A percentile compares a stretch with the other conserved stretches of the same genome.
Conservation (phyloP, 306 rosid genomes). For the Vigna radiata region DNA sequence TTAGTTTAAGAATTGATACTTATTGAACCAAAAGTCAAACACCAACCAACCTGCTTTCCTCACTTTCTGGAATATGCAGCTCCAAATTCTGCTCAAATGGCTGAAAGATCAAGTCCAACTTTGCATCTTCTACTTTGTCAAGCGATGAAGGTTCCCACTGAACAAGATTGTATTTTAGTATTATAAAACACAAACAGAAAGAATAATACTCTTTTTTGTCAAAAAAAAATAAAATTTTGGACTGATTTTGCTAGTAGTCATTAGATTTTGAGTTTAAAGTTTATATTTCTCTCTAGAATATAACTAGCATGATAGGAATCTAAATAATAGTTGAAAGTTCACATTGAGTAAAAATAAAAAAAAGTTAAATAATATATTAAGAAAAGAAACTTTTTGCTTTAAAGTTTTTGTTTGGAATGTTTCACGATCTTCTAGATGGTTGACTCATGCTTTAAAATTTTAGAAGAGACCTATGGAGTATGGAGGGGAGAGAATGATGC, state of each 20-base stretch:
- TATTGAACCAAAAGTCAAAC: slow-evolving; percentile 20
- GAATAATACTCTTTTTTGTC: not conserved
- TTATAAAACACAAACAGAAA: not conserved
- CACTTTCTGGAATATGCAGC: slow-evolving; percentile 71
- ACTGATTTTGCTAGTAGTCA: not conserved
- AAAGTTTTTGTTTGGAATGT: too few species aligned
- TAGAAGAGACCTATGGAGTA: not conserved
- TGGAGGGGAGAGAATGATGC: not conserved
- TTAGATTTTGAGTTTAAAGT: not conserved
- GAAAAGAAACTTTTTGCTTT: too few species aligned
- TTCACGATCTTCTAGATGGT: too few species aligned
- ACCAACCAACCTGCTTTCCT: slow-evolving; percentile 62
- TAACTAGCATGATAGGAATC: too few species aligned
- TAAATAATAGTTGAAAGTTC: too few species aligned
- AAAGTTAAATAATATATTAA: too few species aligned
- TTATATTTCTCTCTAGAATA: too few species aligned
- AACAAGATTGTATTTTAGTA: slow-evolving; percentile 13
- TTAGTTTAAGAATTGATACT: not conserved
- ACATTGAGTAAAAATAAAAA: too few species aligned
- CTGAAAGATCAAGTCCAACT: slow-evolving; percentile 66
- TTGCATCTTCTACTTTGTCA: slow-evolving; percentile 61
- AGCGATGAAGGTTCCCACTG: slow-evolving; percentile 89
- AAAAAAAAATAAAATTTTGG: not conserved
- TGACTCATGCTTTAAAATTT: too few species aligned
- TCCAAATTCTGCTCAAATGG: slow-evolving; percentile 71